Conservation (phyloP, 1,284 basidiomycete genomes). For the Vanrija sp. region DNA sequence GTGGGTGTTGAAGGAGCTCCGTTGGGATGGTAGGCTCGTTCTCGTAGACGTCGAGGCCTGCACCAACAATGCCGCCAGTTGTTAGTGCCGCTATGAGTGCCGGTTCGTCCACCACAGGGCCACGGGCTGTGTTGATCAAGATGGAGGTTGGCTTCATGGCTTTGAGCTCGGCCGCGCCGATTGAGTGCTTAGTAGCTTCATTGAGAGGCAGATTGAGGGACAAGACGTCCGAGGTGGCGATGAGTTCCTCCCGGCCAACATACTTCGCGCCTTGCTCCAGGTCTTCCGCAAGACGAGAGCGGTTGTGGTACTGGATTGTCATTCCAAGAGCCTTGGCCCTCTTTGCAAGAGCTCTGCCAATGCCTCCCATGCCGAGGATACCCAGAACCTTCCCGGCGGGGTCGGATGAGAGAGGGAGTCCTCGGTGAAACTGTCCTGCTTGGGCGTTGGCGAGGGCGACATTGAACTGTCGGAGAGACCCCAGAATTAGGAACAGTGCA, state of each 20-base stretch:
- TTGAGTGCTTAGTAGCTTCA: conserved; percentile 18
- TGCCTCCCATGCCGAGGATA: conserved; percentile 26
- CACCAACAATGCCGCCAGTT: conserved; percentile 20
- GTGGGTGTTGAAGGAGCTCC: conserved; percentile 56
- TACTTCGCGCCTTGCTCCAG: conserved; percentile 23
- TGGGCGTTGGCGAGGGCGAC: conserved; percentile 62
- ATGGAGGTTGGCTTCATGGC: conserved; percentile 25
- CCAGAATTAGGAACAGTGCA: conserved; percentile 74
- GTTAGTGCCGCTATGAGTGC: conserved; percentile 25
- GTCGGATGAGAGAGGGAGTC: conserved; percentile 21
- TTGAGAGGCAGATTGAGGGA: conserved; percentile 28
- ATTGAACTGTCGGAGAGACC: conserved; percentile 68
- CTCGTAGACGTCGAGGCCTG: conserved; percentile 36
- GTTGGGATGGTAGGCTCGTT: conserved; percentile 25
- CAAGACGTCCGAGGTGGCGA: conserved; percentile 28
- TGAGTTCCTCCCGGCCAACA: conserved; percentile 35
- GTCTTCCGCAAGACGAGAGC: conserved; percentile 50
- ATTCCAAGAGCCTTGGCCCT: conserved; percentile 22
- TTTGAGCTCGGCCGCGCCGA: conserved; percentile 15
- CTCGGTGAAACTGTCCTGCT: conserved; percentile 55
- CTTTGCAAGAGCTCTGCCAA: conserved; percentile 19
- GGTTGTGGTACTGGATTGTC: conserved; percentile 60
- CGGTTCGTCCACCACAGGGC: conserved; percentile 25
- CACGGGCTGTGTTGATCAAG: conserved; percentile 32
- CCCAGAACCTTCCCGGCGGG: conserved; percentile 16